Percentiles rank a stretch among this genome's conserved stretches.
Evolutionary conservation across 2,329 filamentous ascomycete species (phyloP).

Genomic region (Scopulariopsis brevicaulis): DNA sequence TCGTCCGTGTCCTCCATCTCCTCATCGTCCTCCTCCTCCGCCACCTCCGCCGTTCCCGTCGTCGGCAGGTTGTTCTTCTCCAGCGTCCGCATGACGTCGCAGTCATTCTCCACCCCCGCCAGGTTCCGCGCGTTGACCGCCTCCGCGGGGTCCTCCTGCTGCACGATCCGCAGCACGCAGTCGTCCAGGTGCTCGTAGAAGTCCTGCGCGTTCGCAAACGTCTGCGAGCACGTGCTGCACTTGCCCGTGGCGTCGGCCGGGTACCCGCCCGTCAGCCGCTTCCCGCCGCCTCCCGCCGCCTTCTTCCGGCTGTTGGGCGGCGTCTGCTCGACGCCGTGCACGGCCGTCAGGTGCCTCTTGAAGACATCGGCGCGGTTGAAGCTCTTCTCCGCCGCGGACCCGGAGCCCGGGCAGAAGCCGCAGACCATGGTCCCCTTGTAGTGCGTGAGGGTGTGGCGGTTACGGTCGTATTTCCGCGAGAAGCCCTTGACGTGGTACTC

Average conservation of each 20-base stretch:
- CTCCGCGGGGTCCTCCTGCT: slow-evolving; percentile 59
- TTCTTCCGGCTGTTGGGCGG: slow-evolving; percentile 85
- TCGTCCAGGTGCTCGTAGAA: slow-evolving; percentile 95
- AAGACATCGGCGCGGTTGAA: slow-evolving; percentile 95
- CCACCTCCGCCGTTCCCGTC: slow-evolving; percentile 41
- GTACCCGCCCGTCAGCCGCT: slow-evolving; percentile 56
- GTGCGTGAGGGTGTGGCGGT: slow-evolving; percentile 84
- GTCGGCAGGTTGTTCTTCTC: slow-evolving; percentile 49
- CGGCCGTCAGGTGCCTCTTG: slow-evolving; percentile 83
- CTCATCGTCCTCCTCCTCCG: slow-evolving; percentile 37
- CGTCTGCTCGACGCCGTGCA: slow-evolving; percentile 87
- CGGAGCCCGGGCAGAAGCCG: slow-evolving; percentile 83
- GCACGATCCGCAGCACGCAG: slow-evolving; percentile 60
- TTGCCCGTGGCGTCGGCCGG: slow-evolving; percentile 77
- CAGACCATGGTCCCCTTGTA: slow-evolving; percentile 98
- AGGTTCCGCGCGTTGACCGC: slow-evolving; percentile 57
- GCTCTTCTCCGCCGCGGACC: slow-evolving; percentile 82
- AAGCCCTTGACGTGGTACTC: slow-evolving; percentile 91
- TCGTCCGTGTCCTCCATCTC: slow-evolving; percentile 40
- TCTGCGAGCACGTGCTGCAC: slow-evolving; percentile 87
- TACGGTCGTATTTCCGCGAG: slow-evolving; percentile 93
- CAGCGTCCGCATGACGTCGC: slow-evolving; percentile 48
- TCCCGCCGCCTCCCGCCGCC: slow-evolving; percentile 29
- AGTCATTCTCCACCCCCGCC: slow-evolving; percentile 54
- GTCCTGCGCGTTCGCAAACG: slow-evolving; percentile 87